These are phyloP conservation scores for Seiridium unicorne DNA, from an alignment of 2,329 filamentous ascomycete genomes.

Conservation along the genomic window DNA sequence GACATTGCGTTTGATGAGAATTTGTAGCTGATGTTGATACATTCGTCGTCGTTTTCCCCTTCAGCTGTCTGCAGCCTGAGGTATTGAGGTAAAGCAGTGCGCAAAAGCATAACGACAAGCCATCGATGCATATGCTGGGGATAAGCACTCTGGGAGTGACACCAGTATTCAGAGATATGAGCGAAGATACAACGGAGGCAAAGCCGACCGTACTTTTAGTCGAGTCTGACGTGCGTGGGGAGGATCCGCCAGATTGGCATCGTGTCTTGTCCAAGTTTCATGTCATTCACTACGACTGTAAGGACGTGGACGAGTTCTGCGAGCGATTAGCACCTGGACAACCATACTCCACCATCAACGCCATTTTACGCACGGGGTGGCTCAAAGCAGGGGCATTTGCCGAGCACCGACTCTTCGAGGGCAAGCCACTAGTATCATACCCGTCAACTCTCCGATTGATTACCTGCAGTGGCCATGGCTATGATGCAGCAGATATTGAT, in stretches of 20 bases:
- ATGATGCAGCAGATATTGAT: slow-evolving; percentile 60
- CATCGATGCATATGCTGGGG: too few species aligned
- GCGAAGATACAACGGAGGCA: not conserved
- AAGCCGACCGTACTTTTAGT: slow-evolving; percentile 15
- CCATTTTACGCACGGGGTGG: slow-evolving; percentile 30
- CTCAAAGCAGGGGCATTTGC: slow-evolving; percentile 27
- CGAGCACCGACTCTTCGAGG: slow-evolving; percentile 23
- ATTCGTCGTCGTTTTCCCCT: too few species aligned
- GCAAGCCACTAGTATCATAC: slow-evolving; percentile 11
- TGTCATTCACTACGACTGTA: slow-evolving; percentile 21
- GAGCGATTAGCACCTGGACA: slow-evolving; percentile 24
- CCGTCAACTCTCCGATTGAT: slow-evolving; percentile 54
- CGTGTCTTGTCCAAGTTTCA: slow-evolving; percentile 14
- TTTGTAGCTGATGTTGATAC: too few species aligned
- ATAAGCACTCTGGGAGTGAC: not conserved
- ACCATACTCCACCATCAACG: slow-evolving; percentile 23
- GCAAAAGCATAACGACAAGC: too few species aligned
- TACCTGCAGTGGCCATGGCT: slow-evolving; percentile 60
- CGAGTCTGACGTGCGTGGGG: slow-evolving; percentile 10
- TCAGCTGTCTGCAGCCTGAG: too few species aligned
- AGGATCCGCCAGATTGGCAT: slow-evolving; percentile 9
- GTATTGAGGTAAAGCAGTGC: too few species aligned
- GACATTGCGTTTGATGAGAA: too few species aligned
- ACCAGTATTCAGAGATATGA: not conserved
- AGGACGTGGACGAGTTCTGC: slow-evolving; percentile 18